Evolutionary conservation across 768 basidiomycete genomes (phyloP).

Genomic region (Botryobasidium botryosum): DNA sequence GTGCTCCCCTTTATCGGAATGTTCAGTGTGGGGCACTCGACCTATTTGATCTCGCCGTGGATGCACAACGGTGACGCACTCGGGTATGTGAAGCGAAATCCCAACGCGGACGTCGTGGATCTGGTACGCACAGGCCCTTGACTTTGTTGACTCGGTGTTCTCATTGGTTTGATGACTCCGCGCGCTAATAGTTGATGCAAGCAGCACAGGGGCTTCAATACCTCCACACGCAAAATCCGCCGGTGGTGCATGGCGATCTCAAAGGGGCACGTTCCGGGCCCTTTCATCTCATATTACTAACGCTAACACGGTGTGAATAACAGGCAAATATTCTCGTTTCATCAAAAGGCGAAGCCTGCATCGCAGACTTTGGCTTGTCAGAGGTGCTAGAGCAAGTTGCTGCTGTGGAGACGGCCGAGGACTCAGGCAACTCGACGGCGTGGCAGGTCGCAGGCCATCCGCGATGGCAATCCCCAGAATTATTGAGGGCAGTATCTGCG

Average conservation of each 20-base stretch:
- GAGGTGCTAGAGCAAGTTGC: too few species aligned
- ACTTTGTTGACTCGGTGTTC: not conserved
- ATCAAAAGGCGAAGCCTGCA: not conserved
- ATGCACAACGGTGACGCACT: not conserved
- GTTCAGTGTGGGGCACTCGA: too few species aligned
- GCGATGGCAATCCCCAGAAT: too few species aligned
- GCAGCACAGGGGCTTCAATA: not conserved
- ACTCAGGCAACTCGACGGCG: too few species aligned
- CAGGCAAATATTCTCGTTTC: conserved; percentile 2
- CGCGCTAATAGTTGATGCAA: too few species aligned
- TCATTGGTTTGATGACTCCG: not conserved
- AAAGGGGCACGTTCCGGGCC: conserved; percentile 10
- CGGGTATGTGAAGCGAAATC: not conserved
- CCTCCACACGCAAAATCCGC: conserved; percentile 8
- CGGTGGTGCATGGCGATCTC: conserved; percentile 12
- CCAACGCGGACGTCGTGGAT: not conserved
- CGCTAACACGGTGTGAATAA: not conserved
- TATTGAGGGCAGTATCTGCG: too few species aligned
- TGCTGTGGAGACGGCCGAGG: too few species aligned
- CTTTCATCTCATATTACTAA: too few species aligned
- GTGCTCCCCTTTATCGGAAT: too few species aligned
- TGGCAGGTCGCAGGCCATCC: too few species aligned
- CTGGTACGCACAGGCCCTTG: not conserved
- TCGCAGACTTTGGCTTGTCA: conserved; percentile 3
- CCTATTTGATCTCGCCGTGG: not conserved